Evolutionary conservation across 345 rosid genomes (phyloP).

Genomic region (Sonneratia caseolaris): DNA sequence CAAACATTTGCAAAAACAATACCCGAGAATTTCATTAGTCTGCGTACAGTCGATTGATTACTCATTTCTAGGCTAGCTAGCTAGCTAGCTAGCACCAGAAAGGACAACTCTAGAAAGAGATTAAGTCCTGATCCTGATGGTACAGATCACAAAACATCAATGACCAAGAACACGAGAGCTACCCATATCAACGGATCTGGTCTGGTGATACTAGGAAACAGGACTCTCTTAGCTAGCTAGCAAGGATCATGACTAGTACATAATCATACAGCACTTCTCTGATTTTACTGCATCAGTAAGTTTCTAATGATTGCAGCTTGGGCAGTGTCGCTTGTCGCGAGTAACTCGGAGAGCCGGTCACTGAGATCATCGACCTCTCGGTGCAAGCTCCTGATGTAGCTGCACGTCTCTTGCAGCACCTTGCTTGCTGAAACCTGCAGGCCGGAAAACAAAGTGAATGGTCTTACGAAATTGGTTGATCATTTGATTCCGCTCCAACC

Average conservation of each 20-base stretch:
- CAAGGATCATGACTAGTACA: neutral
- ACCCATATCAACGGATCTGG: neutral
- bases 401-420: conserved; percentile 85
- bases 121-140: neutral
- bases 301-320: conserved; percentile 89
- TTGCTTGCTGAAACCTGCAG: conserved; percentile 64
- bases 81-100: neutral
- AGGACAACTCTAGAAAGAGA: neutral
- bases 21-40: neutral
- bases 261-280: neutral
- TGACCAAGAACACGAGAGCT: neutral
- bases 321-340: conserved; percentile 60
- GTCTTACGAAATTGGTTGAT: neutral
- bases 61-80: neutral
- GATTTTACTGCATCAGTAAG: conserved; percentile 40
- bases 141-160: neutral
- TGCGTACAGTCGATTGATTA: neutral
- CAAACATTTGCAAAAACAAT: neutral
- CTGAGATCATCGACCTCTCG: conserved; percentile 75
- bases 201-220: neutral
- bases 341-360: conserved; percentile 66
- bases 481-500: no score
- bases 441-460: no score
- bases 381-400: conserved; percentile 68
- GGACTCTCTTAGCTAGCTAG: neutral